phyloP scores from a whole-genome alignment of 352 stramenopile species.

The Phytophthora kernoviae region DNA sequence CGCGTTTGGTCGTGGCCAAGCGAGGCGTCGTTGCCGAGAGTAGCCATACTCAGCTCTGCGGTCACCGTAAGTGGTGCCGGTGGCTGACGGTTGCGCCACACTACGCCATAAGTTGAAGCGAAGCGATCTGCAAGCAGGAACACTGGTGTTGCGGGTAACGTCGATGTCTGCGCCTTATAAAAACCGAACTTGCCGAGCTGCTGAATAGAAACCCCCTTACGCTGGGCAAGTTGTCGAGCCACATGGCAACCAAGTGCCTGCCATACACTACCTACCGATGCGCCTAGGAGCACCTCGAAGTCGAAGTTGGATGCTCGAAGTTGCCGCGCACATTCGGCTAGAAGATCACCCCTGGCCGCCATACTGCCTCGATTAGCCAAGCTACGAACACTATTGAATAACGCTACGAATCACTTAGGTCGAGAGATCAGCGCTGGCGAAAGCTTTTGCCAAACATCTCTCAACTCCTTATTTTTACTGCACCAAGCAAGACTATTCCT shows the following conservation, averaged over 20 bases:
- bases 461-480: conserved; percentile 11
- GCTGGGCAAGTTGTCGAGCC: conserved; percentile 25
- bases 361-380: neutral
- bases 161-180: conserved; percentile 37
- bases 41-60: conserved; percentile 53
- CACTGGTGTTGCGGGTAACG: conserved; percentile 31
- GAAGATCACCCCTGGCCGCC: conserved; percentile 22
- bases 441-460: conserved; percentile 19
- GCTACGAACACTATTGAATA: neutral
- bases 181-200: conserved; percentile 67
- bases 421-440: conserved; percentile 1
- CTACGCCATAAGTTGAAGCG: conserved; percentile 37
- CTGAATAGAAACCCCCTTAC: conserved; percentile 46
- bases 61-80: conserved; percentile 48
- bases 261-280: conserved; percentile 54
- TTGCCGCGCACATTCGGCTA: conserved; percentile 54
- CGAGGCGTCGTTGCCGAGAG: conserved; percentile 43
- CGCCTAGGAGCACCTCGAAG: conserved; percentile 62
- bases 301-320: conserved; percentile 56
- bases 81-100: conserved; percentile 43
- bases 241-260: conserved; percentile 37
- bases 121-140: conserved; percentile 66
- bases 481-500: conserved; percentile 24
- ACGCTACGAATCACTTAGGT: neutral
- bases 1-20: conserved; percentile 48